Percentiles rank a stretch among this genome's conserved stretches.
Conservation (phyloP, 192 early-diverging fungal genomes). For the Rhizoclosmatium globosum region DNA sequence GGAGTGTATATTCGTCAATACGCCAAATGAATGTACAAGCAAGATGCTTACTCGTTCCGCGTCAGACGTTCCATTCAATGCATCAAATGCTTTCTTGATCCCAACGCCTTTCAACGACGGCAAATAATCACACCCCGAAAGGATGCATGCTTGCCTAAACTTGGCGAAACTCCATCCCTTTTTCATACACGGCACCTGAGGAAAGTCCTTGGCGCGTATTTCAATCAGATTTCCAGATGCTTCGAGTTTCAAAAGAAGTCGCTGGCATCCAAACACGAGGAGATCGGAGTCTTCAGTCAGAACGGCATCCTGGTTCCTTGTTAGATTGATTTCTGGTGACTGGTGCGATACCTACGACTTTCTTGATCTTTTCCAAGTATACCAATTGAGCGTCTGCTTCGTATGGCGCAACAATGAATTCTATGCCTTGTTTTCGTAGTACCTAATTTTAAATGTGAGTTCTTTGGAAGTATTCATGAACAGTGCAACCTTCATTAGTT, state of each 20-base stretch:
- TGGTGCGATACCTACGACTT: conserved; percentile 47
- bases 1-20: background rate
- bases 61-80: conserved; percentile 9
- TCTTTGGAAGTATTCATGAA: too few relatives aligned
- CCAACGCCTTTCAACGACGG: conserved; percentile 86
- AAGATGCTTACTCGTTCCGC: conserved; percentile 32
- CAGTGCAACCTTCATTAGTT: conserved; percentile 74
- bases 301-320: conserved; percentile 58
- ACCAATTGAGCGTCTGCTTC: conserved; percentile 98
- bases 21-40: background rate
- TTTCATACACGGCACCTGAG: conserved; percentile 45
- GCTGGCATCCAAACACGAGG: conserved; percentile 89
- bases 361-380: conserved; percentile 72
- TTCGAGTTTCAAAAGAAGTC: conserved; percentile 86
- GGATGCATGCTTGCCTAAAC: conserved; percentile 91
- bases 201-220: conserved; percentile 66
- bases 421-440: conserved; percentile 67
- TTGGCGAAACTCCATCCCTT: conserved; percentile 62
- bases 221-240: conserved; percentile 71
- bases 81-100: conserved; percentile 73
- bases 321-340: too few relatives aligned
- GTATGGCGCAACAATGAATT: conserved; percentile 91
- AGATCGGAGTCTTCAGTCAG: conserved; percentile 97
- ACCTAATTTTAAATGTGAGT: conserved; percentile 41
- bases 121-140: conserved; percentile 98